Evolutionary conservation across 2,329 filamentous ascomycete genomes (phyloP).

Genomic region (Sclerotinia spermophila): DNA sequence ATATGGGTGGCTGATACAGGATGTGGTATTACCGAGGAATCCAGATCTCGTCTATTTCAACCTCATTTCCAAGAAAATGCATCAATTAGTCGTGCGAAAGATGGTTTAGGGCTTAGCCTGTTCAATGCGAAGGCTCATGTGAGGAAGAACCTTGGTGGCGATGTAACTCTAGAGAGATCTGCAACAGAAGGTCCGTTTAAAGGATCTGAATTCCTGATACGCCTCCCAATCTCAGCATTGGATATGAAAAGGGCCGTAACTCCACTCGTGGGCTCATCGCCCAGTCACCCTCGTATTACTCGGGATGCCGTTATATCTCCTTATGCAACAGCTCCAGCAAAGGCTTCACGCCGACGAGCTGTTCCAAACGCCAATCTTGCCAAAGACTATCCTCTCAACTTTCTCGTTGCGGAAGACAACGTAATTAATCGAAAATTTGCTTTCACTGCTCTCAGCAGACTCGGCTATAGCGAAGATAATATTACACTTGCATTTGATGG

Average conservation of each 20-base stretch:
- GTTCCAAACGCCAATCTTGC: constrained; percentile 55
- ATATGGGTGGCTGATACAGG: constrained; percentile 64
- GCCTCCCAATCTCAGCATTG: constrained; percentile 47
- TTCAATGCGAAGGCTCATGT: constrained; percentile 70
- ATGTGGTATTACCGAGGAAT: constrained; percentile 63
- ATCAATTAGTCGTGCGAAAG: constrained; percentile 62
- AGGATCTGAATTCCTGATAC: constrained; percentile 67
- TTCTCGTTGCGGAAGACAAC: constrained; percentile 71
- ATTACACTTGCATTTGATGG: constrained; percentile 66
- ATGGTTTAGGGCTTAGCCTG: constrained; percentile 65
- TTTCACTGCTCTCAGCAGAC: constrained; percentile 61
- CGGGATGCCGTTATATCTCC: constrained; percentile 19
- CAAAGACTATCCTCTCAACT: constrained; percentile 58
- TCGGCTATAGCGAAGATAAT: constrained; percentile 54
- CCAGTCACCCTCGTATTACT: constrained; percentile 10
- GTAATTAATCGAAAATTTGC: constrained; percentile 66
- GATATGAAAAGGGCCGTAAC: constrained; percentile 21
- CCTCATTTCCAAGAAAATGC: constrained; percentile 67
- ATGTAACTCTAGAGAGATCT: constrained; percentile 61
- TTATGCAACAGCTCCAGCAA: background rate
- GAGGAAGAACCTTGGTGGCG: constrained; percentile 60
- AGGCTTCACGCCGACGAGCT: constrained; percentile 20
- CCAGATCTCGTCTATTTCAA: constrained; percentile 64
- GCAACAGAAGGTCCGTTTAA: constrained; percentile 56
- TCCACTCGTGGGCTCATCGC: constrained; percentile 19